Evolutionary conservation across 257 asterid species (phyloP), one percentile per base, ranked within the genome.

Genomic region (Fraxinus pennsylvanica): DNA sequence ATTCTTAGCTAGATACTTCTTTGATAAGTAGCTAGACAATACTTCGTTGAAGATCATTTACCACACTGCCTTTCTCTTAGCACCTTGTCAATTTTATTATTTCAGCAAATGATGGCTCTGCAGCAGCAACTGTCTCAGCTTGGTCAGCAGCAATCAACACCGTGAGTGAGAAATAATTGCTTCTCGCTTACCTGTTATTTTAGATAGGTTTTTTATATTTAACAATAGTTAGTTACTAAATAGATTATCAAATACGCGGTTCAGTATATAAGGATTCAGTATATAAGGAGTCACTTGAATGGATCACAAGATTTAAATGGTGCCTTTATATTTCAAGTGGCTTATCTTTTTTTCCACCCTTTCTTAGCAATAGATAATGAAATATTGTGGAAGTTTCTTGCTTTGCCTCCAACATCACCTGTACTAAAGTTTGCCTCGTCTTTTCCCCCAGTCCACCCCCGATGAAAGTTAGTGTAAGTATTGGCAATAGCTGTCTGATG

Each of bases 21-120:
- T 54, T 54, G 65, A 54, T 54, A 19, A 54, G 27, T 19, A 54
- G 65, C n/a, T 54, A 54, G 65, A 54, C 7, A 54, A 54, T 54
- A 5, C 65, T n/a, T 54, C 3, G 9, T 17, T 54, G 59, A 5
- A 54, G 68, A 25, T 9, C 17, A 27, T 68, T 30, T 74, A 43
- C 67, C 54, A 36, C 54, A 66, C n/a, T 33, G 30, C 50, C 63
- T 27, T 77, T 8, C 19, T 70, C 72, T 79, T 32, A 78, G 72
- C 41, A 77, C 35, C 39, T 77, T 76, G 67, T 59, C 19, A 22
- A 19, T 61, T 68, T 74, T 38, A 25, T 63, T 74, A 17, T 78
- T 10, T 17, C 88, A 88, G 92, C 90, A 86, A 88, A 86, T 88
- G 88, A 84, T 81, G 84, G 78, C 74, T 79, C 69, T 88, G 79